Percentiles rank a stretch among this genome's conserved stretches.
These are phyloP conservation scores for Monosporascus sp. DNA, from an alignment of 2,329 filamentous ascomycete genomes.

Conservation along the genomic window DNA sequence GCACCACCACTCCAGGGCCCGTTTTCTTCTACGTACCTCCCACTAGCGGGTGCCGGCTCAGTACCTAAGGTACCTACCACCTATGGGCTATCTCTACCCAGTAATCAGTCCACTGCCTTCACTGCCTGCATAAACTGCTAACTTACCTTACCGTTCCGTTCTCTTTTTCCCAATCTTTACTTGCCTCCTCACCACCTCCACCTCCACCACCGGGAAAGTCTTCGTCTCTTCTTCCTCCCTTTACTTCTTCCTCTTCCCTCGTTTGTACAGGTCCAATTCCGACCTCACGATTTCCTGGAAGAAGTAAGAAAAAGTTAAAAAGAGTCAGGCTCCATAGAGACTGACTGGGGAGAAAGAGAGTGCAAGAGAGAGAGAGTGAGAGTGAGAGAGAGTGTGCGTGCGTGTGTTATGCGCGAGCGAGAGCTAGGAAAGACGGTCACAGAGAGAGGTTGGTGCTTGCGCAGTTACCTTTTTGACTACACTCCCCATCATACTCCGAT, in stretches of 20 bases:
- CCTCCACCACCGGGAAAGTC: slow-evolving; percentile 24
- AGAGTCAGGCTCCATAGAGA: slow-evolving; percentile 16
- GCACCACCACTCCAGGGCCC: not conserved
- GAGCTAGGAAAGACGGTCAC: not conserved
- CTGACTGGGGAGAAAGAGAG: slow-evolving; percentile 8
- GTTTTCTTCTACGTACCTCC: not conserved
- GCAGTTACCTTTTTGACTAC: not conserved
- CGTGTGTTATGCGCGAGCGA: slow-evolving; percentile 5
- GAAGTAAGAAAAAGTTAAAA: too few relatives aligned
- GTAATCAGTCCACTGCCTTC: not conserved
- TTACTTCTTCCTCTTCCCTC: slow-evolving; percentile 30
- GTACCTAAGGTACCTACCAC: not conserved
- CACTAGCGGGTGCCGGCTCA: not conserved
- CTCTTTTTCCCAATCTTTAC: slow-evolving; percentile 10
- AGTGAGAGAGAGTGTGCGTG: not conserved
- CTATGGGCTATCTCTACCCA: not conserved
- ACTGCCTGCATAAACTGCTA: slow-evolving; percentile 3
- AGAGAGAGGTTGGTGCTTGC: not conserved
- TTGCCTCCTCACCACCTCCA: slow-evolving; percentile 17
- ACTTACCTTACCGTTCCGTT: slow-evolving; percentile 4
- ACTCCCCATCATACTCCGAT: not conserved
- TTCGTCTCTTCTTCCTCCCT: slow-evolving; percentile 28
- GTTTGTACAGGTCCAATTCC: slow-evolving; percentile 21
- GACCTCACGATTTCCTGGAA: slow-evolving; percentile 31
- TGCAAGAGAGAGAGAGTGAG: slow-evolving; percentile 6